These are phyloP conservation scores for Fusarium ambrosium DNA, from an alignment of 2,329 filamentous ascomycete genomes.

Conservation along the genomic window DNA sequence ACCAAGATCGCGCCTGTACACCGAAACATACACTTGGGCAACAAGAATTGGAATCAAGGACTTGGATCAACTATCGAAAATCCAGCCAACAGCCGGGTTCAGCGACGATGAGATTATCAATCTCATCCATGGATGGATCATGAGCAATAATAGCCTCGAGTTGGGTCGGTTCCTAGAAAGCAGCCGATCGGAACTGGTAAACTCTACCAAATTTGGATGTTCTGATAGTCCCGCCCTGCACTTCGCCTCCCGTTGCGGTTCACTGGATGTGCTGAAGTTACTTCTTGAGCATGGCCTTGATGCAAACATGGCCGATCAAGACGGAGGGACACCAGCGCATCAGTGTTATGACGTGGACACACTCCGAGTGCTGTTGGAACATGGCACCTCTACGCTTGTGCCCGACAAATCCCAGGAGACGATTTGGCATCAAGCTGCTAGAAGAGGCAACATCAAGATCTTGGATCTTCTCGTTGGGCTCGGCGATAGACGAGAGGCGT, in stretches of 20 bases:
- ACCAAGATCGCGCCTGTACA: background rate
- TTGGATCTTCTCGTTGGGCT: background rate
- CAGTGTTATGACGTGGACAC: background rate
- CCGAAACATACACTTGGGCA: background rate
- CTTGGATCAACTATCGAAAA: background rate
- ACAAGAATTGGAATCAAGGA: background rate
- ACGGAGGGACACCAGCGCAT: background rate
- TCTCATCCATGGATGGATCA: background rate
- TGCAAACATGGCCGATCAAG: background rate
- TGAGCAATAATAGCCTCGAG: background rate
- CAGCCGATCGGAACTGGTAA: background rate
- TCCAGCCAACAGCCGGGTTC: background rate
- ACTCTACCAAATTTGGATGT: background rate
- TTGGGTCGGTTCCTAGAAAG: background rate
- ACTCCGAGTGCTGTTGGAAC: background rate
- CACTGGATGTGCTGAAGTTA: background rate
- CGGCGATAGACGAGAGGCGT: background rate
- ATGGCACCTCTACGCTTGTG: background rate
- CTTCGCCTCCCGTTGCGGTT: background rate
- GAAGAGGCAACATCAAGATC: rapidly evolving
- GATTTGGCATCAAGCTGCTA: background rate
- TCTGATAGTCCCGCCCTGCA: background rate
- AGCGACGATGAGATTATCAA: background rate
- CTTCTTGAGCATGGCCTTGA: background rate
- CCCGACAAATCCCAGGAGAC: background rate